Conservation (phyloP, 345 rosid species). For the Mangifera indica region DNA sequence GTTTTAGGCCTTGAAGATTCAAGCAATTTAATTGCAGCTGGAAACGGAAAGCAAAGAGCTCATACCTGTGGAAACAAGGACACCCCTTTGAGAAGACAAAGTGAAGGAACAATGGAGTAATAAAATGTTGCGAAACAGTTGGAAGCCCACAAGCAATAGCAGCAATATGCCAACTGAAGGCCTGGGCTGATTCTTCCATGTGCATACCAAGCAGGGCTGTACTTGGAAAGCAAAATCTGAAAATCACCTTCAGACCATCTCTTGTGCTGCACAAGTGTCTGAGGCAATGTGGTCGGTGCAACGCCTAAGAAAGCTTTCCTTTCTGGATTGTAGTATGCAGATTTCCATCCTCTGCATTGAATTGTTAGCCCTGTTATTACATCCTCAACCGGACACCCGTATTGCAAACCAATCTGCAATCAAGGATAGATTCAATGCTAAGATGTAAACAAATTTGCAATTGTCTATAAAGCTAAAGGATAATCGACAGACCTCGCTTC, state of each 20-base stretch:
- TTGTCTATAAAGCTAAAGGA: neutral
- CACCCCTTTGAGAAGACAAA: slow-evolving; percentile 33
- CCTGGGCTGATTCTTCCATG: slow-evolving; percentile 50
- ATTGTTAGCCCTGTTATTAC: slow-evolving; percentile 75
- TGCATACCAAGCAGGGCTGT: slow-evolving; percentile 58
- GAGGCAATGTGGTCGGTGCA: slow-evolving; percentile 50
- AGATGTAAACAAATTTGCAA: neutral
- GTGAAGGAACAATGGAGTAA: slow-evolving; percentile 32
- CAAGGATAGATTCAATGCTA: slow-evolving; percentile 2
- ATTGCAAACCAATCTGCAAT: slow-evolving; percentile 66
- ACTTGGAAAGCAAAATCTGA: slow-evolving; percentile 57
- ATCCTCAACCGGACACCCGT: slow-evolving; percentile 79
- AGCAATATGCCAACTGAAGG: slow-evolving; percentile 43
- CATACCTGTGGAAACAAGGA: slow-evolving; percentile 46
- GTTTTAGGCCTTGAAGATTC: neutral
- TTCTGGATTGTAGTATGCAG: slow-evolving; percentile 51
- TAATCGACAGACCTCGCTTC: slow-evolving; percentile 49
- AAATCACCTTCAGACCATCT: slow-evolving; percentile 84
- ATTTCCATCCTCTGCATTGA: slow-evolving; percentile 70
- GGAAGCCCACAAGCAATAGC: slow-evolving; percentile 55
- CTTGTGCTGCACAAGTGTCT: slow-evolving; percentile 66
- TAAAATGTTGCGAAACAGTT: slow-evolving; percentile 22
- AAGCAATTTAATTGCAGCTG: neutral
- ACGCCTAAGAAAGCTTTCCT: slow-evolving; percentile 62
- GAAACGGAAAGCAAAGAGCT: neutral